Conservation (phyloP, 805 yeast species). For the Ogataea salicorniae region DNA sequence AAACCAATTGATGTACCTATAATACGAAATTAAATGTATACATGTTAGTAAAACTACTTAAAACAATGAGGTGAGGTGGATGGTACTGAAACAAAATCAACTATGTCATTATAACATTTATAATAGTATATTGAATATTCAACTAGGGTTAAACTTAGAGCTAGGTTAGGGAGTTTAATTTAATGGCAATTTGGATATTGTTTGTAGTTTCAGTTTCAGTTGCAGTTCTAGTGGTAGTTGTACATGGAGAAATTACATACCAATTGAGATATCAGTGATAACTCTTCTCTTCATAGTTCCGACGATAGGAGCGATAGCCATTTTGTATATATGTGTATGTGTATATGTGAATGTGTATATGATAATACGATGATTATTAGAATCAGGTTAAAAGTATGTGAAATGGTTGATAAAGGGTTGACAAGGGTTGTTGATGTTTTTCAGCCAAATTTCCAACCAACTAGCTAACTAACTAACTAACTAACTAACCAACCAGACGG, state of each 20-base stretch:
- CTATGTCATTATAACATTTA: too few species aligned
- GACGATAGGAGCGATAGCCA: conserved; percentile 82
- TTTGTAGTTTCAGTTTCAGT: neutral
- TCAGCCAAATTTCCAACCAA: too few species aligned
- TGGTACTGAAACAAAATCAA: neutral
- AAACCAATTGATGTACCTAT: conserved; percentile 28
- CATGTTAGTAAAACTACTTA: conserved; percentile 6
- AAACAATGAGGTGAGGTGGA: neutral
- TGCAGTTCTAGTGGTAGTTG: too few species aligned
- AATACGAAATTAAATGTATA: neutral
- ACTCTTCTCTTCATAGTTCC: conserved; percentile 80
- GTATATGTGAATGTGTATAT: conserved; percentile 3
- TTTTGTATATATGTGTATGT: conserved; percentile 24
- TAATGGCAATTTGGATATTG: neutral
- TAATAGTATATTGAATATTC: too few species aligned
- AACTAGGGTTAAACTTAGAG: too few species aligned
- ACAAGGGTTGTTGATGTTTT: too few species aligned
- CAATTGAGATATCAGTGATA: conserved; percentile 70
- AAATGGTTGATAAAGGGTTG: too few species aligned
- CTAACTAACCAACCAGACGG: too few species aligned
- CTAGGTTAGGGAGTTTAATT: too few species aligned
- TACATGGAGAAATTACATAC: conserved; percentile 36
- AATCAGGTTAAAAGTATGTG: neutral
- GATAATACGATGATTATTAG: neutral
- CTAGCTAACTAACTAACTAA: too few species aligned